These are phyloP conservation scores for Neurospora sp. DNA, from an alignment of 2,329 filamentous ascomycete genomes.

Conservation along the genomic window DNA sequence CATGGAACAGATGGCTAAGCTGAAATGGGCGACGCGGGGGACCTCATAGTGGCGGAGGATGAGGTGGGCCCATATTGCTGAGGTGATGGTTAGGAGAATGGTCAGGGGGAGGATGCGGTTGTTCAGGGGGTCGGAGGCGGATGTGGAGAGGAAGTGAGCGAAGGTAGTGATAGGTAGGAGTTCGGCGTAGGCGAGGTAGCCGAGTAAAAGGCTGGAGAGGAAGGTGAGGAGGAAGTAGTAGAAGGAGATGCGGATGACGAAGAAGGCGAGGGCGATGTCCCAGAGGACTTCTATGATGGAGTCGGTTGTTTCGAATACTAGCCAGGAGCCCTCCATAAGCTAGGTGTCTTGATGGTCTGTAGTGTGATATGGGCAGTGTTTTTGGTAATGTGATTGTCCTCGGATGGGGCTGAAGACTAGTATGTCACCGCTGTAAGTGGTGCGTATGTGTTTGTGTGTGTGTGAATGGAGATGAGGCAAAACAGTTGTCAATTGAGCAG, in stretches of 20 bases:
- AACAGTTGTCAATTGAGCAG: not conserved
- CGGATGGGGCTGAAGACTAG: not conserved
- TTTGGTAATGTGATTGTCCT: not conserved
- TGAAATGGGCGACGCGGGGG: conserved; percentile 20
- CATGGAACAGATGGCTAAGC: conserved; percentile 22
- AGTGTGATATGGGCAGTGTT: not conserved
- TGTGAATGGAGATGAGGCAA: not conserved
- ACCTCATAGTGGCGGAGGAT: conserved; percentile 20
- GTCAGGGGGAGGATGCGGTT: conserved; percentile 3
- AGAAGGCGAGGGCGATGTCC: conserved; percentile 27
- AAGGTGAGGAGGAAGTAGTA: conserved; percentile 23
- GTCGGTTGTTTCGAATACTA: conserved; percentile 23
- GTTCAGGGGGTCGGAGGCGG: conserved; percentile 3
- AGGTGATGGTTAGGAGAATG: conserved; percentile 10
- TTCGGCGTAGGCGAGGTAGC: conserved; percentile 4
- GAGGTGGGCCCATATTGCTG: conserved; percentile 17
- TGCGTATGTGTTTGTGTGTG: not conserved
- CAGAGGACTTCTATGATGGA: conserved; percentile 28
- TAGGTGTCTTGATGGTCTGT: not conserved
- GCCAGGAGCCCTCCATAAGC: not conserved
- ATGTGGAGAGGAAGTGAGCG: conserved; percentile 3
- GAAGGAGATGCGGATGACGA: conserved; percentile 23
- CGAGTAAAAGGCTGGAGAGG: conserved; percentile 13
- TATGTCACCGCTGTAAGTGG: not conserved
- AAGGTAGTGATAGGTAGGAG: conserved; percentile 9